A percentile compares a stretch with the other conserved stretches of the same genome.
Conservation (phyloP, 768 basidiomycete genomes). For the Amanita pallidorosea region DNA sequence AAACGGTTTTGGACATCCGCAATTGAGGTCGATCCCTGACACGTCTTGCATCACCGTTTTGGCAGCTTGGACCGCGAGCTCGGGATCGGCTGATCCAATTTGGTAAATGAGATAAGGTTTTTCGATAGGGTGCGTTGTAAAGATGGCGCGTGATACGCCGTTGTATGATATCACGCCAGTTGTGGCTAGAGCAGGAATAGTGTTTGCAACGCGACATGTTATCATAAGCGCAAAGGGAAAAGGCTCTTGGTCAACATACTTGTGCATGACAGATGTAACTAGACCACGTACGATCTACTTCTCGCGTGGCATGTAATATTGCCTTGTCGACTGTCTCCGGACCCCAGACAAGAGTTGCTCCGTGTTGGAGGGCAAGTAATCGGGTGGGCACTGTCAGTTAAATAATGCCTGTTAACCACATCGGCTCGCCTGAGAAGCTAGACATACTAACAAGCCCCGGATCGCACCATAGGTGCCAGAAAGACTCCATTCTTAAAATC, state of each 20-base stretch:
- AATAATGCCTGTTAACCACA: constrained; percentile 6
- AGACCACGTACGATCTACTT: constrained; percentile 67
- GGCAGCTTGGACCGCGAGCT: constrained; percentile 88
- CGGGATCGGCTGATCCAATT: constrained; percentile 84
- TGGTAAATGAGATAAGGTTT: constrained; percentile 94
- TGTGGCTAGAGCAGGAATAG: constrained; percentile 36
- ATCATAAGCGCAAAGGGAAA: not conserved
- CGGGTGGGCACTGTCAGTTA: constrained; percentile 64
- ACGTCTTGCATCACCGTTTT: constrained; percentile 80
- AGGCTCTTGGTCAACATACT: not conserved
- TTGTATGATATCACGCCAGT: constrained; percentile 86
- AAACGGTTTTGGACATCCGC: constrained; percentile 95
- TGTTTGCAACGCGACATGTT: not conserved
- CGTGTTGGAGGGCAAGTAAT: constrained; percentile 81
- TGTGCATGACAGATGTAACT: not conserved
- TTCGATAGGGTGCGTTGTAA: constrained; percentile 89
- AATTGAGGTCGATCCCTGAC: constrained; percentile 92
- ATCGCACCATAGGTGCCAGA: constrained; percentile 98
- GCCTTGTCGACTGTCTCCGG: constrained; percentile 97
- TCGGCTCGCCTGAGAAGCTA: constrained; percentile 4
- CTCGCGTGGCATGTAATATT: constrained; percentile 74
- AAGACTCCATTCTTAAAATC: constrained; percentile 87
- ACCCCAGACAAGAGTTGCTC: constrained; percentile 91
- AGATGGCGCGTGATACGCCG: constrained; percentile 78
- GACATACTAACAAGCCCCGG: constrained; percentile 62